Evolutionary conservation across 441 rosid species (phyloP), one percentile per base, ranked within the genome.

Genomic region (Iberis amara): DNA sequence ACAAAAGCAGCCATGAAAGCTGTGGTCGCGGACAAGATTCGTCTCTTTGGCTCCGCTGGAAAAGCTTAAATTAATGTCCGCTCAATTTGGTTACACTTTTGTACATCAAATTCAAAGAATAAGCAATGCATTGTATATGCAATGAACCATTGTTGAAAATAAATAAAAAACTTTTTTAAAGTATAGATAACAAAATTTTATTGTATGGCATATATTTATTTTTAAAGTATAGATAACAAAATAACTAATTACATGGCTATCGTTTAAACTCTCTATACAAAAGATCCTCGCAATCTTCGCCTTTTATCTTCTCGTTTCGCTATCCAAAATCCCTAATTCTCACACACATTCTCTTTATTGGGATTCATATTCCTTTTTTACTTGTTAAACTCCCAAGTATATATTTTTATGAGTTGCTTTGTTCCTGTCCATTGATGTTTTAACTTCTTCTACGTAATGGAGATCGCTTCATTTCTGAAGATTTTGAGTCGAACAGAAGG

Each of bases 1-100:
- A 76, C 86, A 3, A 86, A 76, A 65, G 79, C 77, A 52, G 95
- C 95, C 76, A 88, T 86, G 96, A 83, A 86, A 72, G 76, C 76
- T 36, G 91, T 88, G 28, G 69, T 86, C 39, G 76, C 75, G 0
- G 94, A 92, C 61, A 88, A 91, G 83, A 82, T 91, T 81, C 87
- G 33, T 47, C 77, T 91, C 50, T 88, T 88, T 62, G 95, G 95
- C 35, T 88, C 98, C n/a, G 70, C 89, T 18, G 91, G 96, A 57
- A 86, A 88, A 71, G 95, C 95, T 36, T 83, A 70, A 62, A 9
- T 1, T n/a, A 32, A 32, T 41, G 8, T 14, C 49, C 38, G 35
- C 12, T 47, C 43, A 21, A 7, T 7, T 7, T 39, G 31, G 11
- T 59, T 11, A 40, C 5, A 60, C 47, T 42, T 7, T 21, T 54